Percentiles rank a stretch among this genome's conserved stretches.
These are phyloP conservation scores for Zea luxurians DNA, from an alignment of 176 grass and related monocot genomes.

Conservation along the genomic window DNA sequence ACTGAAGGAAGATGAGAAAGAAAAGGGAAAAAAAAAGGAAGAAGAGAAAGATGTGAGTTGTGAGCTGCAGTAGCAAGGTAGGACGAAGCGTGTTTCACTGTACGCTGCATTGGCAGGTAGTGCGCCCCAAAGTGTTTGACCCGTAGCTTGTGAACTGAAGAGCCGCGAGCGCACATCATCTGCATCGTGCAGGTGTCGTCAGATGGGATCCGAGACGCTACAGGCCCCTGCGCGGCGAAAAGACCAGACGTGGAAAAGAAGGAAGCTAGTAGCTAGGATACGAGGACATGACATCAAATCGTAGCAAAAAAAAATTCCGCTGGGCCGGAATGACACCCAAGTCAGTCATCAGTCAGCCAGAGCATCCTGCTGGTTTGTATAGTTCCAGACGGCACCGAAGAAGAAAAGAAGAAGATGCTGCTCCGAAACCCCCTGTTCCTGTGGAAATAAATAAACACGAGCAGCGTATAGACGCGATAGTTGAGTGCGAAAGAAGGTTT, in stretches of 20 bases:
- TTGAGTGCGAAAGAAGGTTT: constrained; percentile 16
- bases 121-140: neutral
- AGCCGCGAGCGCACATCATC: neutral
- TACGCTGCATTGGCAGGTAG: neutral
- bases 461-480: neutral
- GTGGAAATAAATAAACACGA: neutral
- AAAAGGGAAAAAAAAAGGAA: no score
- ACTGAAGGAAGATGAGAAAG: neutral
- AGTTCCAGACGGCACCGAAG: neutral
- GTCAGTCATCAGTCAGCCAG: neutral
- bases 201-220: neutral
- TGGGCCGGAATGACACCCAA: neutral
- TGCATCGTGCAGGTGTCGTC: neutral
- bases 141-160: neutral
- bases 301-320: no score
- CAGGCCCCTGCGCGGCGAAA: constrained; percentile 1
- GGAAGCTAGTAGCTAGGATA: neutral
- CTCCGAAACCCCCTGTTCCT: neutral
- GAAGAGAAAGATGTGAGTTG: no score
- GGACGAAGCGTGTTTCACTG: neutral
- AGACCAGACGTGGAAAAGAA: constrained; percentile 18
- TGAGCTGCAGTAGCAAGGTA: no score
- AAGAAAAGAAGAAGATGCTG: neutral
- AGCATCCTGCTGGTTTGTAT: neutral
- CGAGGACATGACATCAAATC: constrained; percentile 25